Evolutionary conservation across 257 asterid species (phyloP), one percentile per base, ranked within the genome.

Genomic region (Solanum boliviense): DNA sequence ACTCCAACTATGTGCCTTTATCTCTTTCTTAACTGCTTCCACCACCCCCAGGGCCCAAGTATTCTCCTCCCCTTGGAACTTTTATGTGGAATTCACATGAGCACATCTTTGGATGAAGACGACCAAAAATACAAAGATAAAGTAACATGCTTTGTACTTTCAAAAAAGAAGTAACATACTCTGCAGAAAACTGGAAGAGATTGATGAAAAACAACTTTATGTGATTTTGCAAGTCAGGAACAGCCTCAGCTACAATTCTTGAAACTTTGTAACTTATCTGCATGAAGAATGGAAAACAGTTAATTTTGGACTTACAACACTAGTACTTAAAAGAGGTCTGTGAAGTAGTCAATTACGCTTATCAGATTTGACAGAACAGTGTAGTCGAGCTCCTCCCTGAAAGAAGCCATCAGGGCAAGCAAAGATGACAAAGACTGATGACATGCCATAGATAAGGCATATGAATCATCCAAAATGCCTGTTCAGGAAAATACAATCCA

Each of bases 381-480:
- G 93, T 96, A 95, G 84, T 95, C 95, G 60, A 65, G 92, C 91
- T 96, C 99, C 90, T 96, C 97, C 89, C 93, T 94, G 90, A 89
- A 96, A 90, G 99, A 95, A 87, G 95, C 86, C 98, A 96, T 94
- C 95, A 96, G 90, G 67, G 95, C 89, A 88, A 96, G 98, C 89
- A 96, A 92, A 86, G 98, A 96, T 82, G 94, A 88, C 91, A 94
- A 83, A 82, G 98, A 89, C 90, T 93, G 96, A 88, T 94, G 96
- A 89, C 99, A 93, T 88, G 98, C 98, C 95, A 93, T 91, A 38
- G 98, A 94, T 92, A 96, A 90, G 31, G 98, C 96, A 87, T 87
- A 94, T 60, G 95, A 94, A 89, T 96, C 98, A 13, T 95, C 99
- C 95, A 94, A 89, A 89, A 95, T 93, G 90, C 99, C 99, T 96